Evolutionary conservation across 805 yeast genomes (phyloP).

Genomic region (Pichia cephalocereana): DNA sequence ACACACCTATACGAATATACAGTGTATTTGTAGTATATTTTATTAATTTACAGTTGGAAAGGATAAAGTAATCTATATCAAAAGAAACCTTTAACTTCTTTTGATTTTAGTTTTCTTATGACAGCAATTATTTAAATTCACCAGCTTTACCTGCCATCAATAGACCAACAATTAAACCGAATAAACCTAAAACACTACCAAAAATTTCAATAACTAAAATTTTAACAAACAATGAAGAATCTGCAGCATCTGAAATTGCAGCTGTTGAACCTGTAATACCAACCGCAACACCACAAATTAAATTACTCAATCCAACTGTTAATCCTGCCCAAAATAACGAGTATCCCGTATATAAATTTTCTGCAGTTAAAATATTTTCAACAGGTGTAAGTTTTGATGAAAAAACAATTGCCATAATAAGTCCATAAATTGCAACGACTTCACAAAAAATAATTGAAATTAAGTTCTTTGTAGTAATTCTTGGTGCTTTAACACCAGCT

Average conservation of each 20-base stretch:
- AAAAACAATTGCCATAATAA: constrained; percentile 95
- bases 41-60: too few relatives aligned
- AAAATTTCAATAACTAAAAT: constrained; percentile 95
- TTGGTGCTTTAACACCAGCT: constrained; percentile 96
- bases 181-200: constrained; percentile 90
- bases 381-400: constrained; percentile 76
- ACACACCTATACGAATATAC: too few relatives aligned
- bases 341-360: constrained; percentile 89
- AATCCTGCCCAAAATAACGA: constrained; percentile 97
- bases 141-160: constrained; percentile 94
- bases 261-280: constrained; percentile 99
- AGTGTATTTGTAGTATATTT: too few relatives aligned
- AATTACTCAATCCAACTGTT: constrained; percentile 88
- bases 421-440: constrained; percentile 97
- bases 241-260: constrained; percentile 96
- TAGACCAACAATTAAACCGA: constrained; percentile 93
- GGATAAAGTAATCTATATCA: too few relatives aligned
- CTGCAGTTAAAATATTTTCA: constrained; percentile 61
- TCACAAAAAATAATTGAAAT: constrained; percentile 97
- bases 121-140: constrained; percentile 50
- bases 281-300: constrained; percentile 94
- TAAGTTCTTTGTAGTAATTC: constrained; percentile 94
- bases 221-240: constrained; percentile 87
- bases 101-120: too few relatives aligned
- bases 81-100: too few relatives aligned